Evolutionary conservation across 306 rosid species (phyloP).

Genomic region (Arachis hypogaea): DNA sequence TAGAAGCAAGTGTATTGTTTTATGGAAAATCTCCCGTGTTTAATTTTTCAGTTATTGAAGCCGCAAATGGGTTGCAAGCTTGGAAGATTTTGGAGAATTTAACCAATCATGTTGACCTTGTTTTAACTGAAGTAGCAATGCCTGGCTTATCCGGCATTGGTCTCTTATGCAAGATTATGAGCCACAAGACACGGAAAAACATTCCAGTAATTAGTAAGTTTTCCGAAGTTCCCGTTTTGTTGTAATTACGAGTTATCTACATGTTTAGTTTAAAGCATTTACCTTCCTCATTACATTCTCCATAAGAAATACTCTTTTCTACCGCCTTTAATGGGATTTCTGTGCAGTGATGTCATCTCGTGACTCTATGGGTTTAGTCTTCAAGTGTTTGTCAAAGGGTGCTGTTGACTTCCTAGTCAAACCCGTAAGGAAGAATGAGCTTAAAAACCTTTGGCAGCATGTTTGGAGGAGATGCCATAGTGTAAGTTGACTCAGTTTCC

Average conservation of each 20-base stretch:
- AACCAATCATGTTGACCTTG: constrained; percentile 79
- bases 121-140: constrained; percentile 90
- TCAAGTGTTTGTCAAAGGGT: constrained; percentile 96
- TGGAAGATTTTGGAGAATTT: constrained; percentile 90
- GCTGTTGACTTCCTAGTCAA: constrained; percentile 95
- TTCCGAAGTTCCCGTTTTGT: constrained; percentile 29
- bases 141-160: constrained; percentile 85
- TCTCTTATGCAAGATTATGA: constrained; percentile 83
- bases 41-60: constrained; percentile 64
- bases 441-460: constrained; percentile 97
- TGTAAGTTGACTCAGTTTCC: constrained; percentile 60
- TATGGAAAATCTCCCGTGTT: constrained; percentile 9
- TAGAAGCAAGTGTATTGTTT: not conserved
- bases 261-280: constrained; percentile 38
- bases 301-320: constrained; percentile 41
- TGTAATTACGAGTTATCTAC: not conserved
- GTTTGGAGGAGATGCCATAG: constrained; percentile 99
- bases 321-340: constrained; percentile 55
- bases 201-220: constrained; percentile 94
- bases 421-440: constrained; percentile 98
- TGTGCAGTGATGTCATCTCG: constrained; percentile 98
- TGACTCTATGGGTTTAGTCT: constrained; percentile 95
- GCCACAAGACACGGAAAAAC: constrained; percentile 74
- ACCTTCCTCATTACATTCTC: constrained; percentile 48
- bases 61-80: constrained; percentile 84